Conservation (phyloP, 768 basidiomycete species). For the Mycena chlorophos region DNA sequence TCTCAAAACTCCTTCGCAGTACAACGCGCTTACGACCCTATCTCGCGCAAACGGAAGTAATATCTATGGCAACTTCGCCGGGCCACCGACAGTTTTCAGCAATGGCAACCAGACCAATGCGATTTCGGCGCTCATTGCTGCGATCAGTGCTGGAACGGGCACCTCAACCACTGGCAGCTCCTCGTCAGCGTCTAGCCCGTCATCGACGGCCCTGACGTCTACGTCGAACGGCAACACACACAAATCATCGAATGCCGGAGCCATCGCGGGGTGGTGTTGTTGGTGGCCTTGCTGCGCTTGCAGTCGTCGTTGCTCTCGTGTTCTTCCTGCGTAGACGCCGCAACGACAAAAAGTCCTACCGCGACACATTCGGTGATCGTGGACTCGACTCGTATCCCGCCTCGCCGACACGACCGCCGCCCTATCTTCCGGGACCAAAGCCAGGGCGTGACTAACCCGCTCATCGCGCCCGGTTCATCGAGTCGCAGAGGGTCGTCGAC, state of each 20-base stretch:
- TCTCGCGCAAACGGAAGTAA: background rate
- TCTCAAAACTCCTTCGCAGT: background rate
- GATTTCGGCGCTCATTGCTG: conserved; percentile 1
- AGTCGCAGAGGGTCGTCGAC: too few relatives aligned
- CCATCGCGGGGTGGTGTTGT: background rate
- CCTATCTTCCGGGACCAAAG: background rate
- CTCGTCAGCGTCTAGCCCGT: background rate
- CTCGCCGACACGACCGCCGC: background rate
- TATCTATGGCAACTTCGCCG: background rate
- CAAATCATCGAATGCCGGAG: background rate
- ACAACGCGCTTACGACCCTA: background rate
- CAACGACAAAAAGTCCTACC: background rate
- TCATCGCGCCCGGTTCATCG: too few relatives aligned
- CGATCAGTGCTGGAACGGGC: background rate
- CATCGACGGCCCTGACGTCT: background rate
- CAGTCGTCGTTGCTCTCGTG: background rate
- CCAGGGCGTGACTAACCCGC: background rate
- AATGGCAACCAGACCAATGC: background rate
- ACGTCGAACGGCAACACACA: background rate
- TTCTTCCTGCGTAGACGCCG: background rate
- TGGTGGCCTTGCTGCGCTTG: background rate
- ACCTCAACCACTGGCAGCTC: background rate
- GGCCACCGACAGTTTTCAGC: background rate
- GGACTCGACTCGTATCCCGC: background rate
- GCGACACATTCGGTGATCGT: background rate